Evolutionary conservation across 148 eudicot species (phyloP).

Genomic region (Oxyria digyna): DNA sequence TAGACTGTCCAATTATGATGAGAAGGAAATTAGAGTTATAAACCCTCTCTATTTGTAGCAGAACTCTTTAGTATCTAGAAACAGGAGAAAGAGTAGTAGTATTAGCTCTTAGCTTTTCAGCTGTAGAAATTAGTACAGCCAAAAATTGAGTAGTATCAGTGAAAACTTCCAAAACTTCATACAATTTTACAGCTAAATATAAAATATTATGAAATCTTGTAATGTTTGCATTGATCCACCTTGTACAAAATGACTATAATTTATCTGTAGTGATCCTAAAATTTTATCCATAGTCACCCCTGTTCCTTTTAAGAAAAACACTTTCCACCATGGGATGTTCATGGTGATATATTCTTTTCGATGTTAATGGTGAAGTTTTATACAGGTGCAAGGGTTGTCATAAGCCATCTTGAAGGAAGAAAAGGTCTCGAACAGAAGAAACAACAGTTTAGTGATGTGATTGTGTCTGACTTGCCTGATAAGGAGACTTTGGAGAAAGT

Average conservation of each 20-base stretch:
- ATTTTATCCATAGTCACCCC: no score
- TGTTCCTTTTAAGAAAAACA: no score
- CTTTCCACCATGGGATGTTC: no score
- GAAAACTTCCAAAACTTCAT: no score
- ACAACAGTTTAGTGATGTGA: slow-evolving; percentile 40
- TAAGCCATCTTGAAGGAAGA: slow-evolving; percentile 74
- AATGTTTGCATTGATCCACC: no score
- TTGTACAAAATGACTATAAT: no score
- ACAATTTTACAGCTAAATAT: no score
- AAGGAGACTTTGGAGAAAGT: slow-evolving; percentile 33
- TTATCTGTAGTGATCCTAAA: no score
- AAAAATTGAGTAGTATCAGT: background rate
- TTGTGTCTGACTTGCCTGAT: slow-evolving; percentile 60
- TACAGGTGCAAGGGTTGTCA: slow-evolving; percentile 82
- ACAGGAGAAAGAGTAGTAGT: background rate
- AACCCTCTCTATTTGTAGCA: background rate
- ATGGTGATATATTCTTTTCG: no score
- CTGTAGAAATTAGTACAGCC: background rate
- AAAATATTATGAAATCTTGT: no score
- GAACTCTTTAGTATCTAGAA: background rate
- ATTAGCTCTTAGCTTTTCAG: background rate
- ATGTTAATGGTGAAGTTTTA: background rate
- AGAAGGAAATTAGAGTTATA: background rate
- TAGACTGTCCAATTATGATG: background rate
- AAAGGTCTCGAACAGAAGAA: slow-evolving; percentile 42